A percentile compares a stretch with the other conserved stretches of the same genome.
Evolutionary conservation across 1,139 yeast species (phyloP).

Genomic region (Blastobotrys illinoisensis): DNA sequence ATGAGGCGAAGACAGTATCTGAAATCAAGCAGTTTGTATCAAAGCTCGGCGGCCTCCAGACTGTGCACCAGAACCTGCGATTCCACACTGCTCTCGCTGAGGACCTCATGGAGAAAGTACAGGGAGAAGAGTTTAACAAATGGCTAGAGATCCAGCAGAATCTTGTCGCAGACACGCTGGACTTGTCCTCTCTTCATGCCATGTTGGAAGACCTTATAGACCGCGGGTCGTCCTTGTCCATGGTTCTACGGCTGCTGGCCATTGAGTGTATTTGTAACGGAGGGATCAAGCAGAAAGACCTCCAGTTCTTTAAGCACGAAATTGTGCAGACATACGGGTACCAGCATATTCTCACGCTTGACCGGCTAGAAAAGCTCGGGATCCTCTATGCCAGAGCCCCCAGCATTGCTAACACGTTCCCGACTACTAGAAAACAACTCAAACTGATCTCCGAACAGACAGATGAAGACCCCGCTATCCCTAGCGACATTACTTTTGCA

Average conservation of each 20-base stretch:
- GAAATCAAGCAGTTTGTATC: conserved; percentile 71
- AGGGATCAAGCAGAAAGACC: conserved; percentile 60
- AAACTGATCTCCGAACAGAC: conserved; percentile 30
- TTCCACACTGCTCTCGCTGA: conserved; percentile 78
- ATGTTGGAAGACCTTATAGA: conserved; percentile 47
- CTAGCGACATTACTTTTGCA: conserved; percentile 33
- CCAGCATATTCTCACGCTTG: conserved; percentile 38
- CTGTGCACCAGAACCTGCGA: conserved; percentile 61
- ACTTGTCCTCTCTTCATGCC: conserved; percentile 48
- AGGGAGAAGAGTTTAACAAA: conserved; percentile 45
- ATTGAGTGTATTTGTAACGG: conserved; percentile 55
- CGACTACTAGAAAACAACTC: conserved; percentile 26
- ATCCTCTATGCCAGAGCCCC: conserved; percentile 31
- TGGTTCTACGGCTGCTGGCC: conserved; percentile 46
- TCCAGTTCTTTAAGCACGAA: conserved; percentile 44
- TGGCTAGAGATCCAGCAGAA: conserved; percentile 71
- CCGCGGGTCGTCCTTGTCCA: conserved; percentile 36
- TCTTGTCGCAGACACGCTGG: conserved; percentile 50
- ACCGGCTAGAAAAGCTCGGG: conserved; percentile 39
- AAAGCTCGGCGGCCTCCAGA: conserved; percentile 61
- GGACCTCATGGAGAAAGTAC: conserved; percentile 51
- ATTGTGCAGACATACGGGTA: conserved; percentile 58
- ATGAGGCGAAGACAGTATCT: conserved; percentile 52
- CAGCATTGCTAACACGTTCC: conserved; percentile 30
- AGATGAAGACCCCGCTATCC: conserved; percentile 23